These are phyloP conservation scores for Fusarium robinianum DNA, from an alignment of 2,329 filamentous ascomycete genomes.

Conservation along the genomic window DNA sequence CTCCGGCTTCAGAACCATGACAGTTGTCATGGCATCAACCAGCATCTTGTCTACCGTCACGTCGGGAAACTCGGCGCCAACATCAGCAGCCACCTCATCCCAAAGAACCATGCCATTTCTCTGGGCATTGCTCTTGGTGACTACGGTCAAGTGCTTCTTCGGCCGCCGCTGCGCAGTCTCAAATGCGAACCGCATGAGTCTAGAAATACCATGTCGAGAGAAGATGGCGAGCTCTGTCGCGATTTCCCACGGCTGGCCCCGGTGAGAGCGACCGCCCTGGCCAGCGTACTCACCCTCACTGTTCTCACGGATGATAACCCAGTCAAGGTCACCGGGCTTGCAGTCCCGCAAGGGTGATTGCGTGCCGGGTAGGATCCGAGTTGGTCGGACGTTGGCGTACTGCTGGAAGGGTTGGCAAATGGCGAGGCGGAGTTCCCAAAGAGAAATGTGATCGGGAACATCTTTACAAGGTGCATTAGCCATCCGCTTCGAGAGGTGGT, in stretches of 20 bases:
- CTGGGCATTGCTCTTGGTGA: slow-evolving; percentile 69
- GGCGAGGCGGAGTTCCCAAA: slow-evolving; percentile 66
- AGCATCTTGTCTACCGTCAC: slow-evolving; percentile 68
- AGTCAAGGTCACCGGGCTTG: slow-evolving; percentile 60
- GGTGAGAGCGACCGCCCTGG: slow-evolving; percentile 65
- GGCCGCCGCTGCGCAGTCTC: slow-evolving; percentile 61
- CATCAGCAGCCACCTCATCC: slow-evolving; percentile 63
- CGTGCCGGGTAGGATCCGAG: slow-evolving; percentile 63
- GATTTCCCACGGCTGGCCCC: slow-evolving; percentile 61
- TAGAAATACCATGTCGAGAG: slow-evolving; percentile 60
- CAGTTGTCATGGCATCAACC: slow-evolving; percentile 68
- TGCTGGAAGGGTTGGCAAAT: slow-evolving; percentile 68
- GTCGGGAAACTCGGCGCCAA: slow-evolving; percentile 62
- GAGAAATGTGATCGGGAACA: slow-evolving; percentile 68
- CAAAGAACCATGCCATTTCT: slow-evolving; percentile 70
- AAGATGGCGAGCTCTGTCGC: slow-evolving; percentile 68
- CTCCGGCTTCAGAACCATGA: slow-evolving; percentile 65
- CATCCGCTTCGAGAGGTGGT: neutral
- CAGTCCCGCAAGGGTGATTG: slow-evolving; percentile 59
- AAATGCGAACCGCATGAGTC: slow-evolving; percentile 67
- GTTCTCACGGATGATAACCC: slow-evolving; percentile 70
- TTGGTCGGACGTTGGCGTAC: slow-evolving; percentile 69
- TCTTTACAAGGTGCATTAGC: slow-evolving; percentile 39
- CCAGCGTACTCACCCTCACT: slow-evolving; percentile 70
- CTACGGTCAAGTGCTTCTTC: slow-evolving; percentile 63